Evolutionary conservation across 2,329 filamentous ascomycete species (phyloP).

Genomic region (Stagonosporopsis chrysanthemi): DNA sequence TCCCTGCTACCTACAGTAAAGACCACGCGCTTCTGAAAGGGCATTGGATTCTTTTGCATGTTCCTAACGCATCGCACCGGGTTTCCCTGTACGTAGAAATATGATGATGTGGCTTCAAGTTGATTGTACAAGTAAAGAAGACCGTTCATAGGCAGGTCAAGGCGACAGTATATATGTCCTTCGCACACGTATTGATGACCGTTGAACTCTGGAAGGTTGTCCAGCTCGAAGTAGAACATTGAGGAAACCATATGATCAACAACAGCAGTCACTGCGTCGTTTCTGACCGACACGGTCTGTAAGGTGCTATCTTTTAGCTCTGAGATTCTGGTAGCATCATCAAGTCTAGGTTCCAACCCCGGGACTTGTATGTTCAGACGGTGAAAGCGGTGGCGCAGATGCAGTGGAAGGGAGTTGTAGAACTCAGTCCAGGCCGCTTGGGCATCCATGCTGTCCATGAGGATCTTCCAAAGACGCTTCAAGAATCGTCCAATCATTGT

Average conservation of each 20-base stretch:
- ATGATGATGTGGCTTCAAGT: background rate
- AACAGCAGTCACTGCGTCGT: background rate
- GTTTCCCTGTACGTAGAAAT: background rate
- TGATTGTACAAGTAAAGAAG: background rate
- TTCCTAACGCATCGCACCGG: background rate
- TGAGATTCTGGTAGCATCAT: background rate
- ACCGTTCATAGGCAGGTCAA: background rate
- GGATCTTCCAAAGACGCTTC: background rate
- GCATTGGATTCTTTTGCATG: background rate
- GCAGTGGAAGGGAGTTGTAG: background rate
- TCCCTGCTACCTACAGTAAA: background rate
- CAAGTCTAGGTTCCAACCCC: background rate
- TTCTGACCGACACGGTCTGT: background rate
- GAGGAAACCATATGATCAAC: background rate
- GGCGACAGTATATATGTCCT: background rate
- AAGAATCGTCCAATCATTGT: background rate
- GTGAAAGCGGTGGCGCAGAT: background rate
- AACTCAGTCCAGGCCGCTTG: background rate
- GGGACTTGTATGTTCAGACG: background rate
- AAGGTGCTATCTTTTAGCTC: background rate
- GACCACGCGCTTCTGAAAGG: background rate
- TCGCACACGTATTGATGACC: background rate
- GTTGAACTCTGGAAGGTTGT: background rate
- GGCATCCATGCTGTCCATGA: background rate
- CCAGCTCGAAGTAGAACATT: background rate